Evolutionary conservation across 106 monocot species (phyloP).

Genomic region (Dactylorhiza incarnata): DNA sequence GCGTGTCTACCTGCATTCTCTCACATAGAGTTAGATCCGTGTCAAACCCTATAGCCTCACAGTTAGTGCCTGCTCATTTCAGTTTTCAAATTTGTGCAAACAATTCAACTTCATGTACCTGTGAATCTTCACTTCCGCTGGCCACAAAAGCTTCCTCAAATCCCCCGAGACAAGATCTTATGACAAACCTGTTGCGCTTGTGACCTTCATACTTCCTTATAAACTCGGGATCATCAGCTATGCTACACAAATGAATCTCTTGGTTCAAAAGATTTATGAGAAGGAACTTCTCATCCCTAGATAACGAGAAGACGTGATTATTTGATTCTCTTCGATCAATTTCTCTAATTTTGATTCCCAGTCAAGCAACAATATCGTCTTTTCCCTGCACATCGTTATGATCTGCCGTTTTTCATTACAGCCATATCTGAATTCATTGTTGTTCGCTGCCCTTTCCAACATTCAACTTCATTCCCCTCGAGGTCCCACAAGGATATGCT

Average conservation of each 20-base stretch:
- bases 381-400: conserved; percentile 48
- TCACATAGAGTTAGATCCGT: too few relatives aligned
- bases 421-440: conserved; percentile 64
- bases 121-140: conserved; percentile 96
- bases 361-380: conserved; percentile 46
- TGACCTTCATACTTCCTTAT: conserved; percentile 58
- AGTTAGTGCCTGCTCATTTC: too few relatives aligned
- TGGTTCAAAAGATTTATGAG: conserved; percentile 68
- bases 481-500: conserved; percentile 64
- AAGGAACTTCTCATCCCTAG: conserved; percentile 61
- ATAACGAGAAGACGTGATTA: conserved; percentile 71
- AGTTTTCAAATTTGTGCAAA: too few relatives aligned
- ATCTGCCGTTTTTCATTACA: conserved; percentile 54
- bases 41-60: too few relatives aligned
- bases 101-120: conserved; percentile 28
- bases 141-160: conserved; percentile 63
- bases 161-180: conserved; percentile 91
- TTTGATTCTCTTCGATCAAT: conserved; percentile 57
- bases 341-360: conserved; percentile 44
- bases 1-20: too few relatives aligned
- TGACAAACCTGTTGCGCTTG: conserved; percentile 57
- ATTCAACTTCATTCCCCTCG: conserved; percentile 58
- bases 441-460: conserved; percentile 50
- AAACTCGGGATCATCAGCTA: conserved; percentile 35
- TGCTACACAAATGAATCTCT: conserved; percentile 85